Evolutionary conservation across 768 basidiomycete genomes (phyloP), one percentile per base, ranked within the genome.

Genomic region (Rhodosporidiobolus sp.): DNA sequence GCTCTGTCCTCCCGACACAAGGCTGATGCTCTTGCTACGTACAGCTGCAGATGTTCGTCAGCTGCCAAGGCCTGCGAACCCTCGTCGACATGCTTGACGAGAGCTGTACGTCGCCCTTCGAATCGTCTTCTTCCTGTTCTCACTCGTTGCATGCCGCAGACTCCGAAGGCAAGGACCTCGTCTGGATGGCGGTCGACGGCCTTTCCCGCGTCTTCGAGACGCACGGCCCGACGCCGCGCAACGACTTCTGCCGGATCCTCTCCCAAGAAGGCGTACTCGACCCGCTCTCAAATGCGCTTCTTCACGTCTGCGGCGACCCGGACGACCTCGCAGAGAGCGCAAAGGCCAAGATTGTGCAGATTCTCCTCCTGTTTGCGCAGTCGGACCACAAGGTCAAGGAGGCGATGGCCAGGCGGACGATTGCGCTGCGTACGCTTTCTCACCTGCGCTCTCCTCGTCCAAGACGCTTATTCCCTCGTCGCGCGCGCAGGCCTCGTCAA

Each of bases 201-300:
- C 93, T 99, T 61, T 89, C 90, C 58, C 92, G 88, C 74, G 96
- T 98, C 24, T 97, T 99, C 78, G 94, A 98, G 74, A 86, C 20
- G 45, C 90, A 97, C 80, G 93, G 91, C 58, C 91, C 96, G 14
- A 96, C 94, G 7, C 94, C 94, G 19, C 92, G 96, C 81, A 97
- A 96, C 79, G 96, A 98, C 81, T 98, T 98, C 80, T 97, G 94
- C 79, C 87, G 96, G 17, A 94, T 98, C 90, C 95, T 98, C 83
- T 92, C 96, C 53, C 86, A 93, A 10, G 96, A 98, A 82, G 96
- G 96, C 35, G 84, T 99, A 6, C 84, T 96, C 57, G 94, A 96
- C 76, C 95, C 96, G 0, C 83, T 99, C 2, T 92, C 94, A 1
- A 88, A 89, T 4, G 96, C 95, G 4, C 82, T 99, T 34, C 83